phyloP scores from a whole-genome alignment of 2,329 filamentous ascomycete species.

The Geoglossum cookeanum region DNA sequence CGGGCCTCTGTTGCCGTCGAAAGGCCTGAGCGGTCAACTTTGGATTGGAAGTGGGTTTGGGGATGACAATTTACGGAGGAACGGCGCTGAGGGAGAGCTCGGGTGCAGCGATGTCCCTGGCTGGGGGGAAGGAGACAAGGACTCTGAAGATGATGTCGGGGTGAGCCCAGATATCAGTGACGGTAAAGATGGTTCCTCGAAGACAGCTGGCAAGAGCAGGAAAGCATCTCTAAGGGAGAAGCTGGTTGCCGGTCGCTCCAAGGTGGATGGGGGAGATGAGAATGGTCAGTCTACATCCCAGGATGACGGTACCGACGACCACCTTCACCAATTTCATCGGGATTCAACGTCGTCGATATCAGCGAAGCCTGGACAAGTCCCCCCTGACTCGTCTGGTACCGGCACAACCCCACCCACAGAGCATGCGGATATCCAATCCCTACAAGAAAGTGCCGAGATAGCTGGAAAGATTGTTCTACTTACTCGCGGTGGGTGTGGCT shows the following conservation, averaged over 20 bases:
- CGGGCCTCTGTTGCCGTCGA: slow-evolving; percentile 55
- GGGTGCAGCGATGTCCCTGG: slow-evolving; percentile 90
- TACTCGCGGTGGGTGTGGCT: slow-evolving; percentile 85
- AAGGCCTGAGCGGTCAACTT: slow-evolving; percentile 69
- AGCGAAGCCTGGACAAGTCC: slow-evolving; percentile 14
- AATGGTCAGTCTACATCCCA: slow-evolving; percentile 15
- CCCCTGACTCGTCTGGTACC: background rate
- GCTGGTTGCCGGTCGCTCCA: background rate
- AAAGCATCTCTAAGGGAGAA: background rate
- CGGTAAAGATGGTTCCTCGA: background rate
- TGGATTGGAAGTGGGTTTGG: slow-evolving; percentile 90
- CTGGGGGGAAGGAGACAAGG: slow-evolving; percentile 45
- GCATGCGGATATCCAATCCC: slow-evolving; percentile 81
- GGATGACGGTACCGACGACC: slow-evolving; percentile 69
- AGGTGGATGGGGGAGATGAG: slow-evolving; percentile 14
- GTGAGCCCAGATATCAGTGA: slow-evolving; percentile 8
- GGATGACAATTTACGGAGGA: slow-evolving; percentile 48
- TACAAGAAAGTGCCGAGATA: slow-evolving; percentile 86
- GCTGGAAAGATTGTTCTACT: slow-evolving; percentile 80
- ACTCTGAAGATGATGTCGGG: background rate
- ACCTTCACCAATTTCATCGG: slow-evolving; percentile 44
- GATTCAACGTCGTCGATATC: slow-evolving; percentile 23
- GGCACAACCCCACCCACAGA: slow-evolving; percentile 18
- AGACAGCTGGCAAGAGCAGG: background rate
- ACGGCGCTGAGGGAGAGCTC: slow-evolving; percentile 58